Percentiles rank a stretch among this genome's conserved stretches.
phyloP scores from a whole-genome alignment of 1,139 yeast species.

The Magnusiomyces magnusii region DNA sequence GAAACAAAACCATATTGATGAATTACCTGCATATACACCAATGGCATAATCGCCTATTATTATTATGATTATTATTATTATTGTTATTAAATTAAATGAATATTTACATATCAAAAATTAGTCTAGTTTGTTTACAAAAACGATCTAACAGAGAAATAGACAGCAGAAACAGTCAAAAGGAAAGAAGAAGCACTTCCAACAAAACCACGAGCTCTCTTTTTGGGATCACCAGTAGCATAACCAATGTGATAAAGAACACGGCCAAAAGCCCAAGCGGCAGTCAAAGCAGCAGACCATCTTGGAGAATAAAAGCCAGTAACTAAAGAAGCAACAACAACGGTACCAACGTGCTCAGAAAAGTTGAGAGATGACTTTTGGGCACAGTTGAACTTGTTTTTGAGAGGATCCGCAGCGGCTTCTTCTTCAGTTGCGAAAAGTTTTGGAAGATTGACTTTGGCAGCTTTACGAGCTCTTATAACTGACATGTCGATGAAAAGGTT shows the following conservation, averaged over 20 bases:
- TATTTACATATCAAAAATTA: neutral
- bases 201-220: slow-evolving; percentile 10
- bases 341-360: slow-evolving; percentile 18
- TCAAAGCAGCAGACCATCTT: slow-evolving; percentile 13
- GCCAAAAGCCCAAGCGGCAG: slow-evolving; percentile 14
- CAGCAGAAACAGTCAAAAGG: neutral
- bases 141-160: neutral
- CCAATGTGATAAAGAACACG: slow-evolving; percentile 17
- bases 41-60: no score
- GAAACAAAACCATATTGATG: slow-evolving; percentile 5
- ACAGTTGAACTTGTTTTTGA: slow-evolving; percentile 18
- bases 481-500: slow-evolving; percentile 14
- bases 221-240: slow-evolving; percentile 19
- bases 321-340: slow-evolving; percentile 13
- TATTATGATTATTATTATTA: no score
- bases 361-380: slow-evolving; percentile 19
- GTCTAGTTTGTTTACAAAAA: neutral
- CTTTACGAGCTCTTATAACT: slow-evolving; percentile 13
- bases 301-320: slow-evolving; percentile 17
- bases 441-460: slow-evolving; percentile 15
- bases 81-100: no score
- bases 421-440: slow-evolving; percentile 16
- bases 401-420: slow-evolving; percentile 16
- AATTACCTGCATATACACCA: slow-evolving; percentile 1
- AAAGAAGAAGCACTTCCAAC: neutral